These are phyloP conservation scores for Xylaria palmicola DNA, from an alignment of 495 filamentous ascomycete species.

Conservation along the genomic window DNA sequence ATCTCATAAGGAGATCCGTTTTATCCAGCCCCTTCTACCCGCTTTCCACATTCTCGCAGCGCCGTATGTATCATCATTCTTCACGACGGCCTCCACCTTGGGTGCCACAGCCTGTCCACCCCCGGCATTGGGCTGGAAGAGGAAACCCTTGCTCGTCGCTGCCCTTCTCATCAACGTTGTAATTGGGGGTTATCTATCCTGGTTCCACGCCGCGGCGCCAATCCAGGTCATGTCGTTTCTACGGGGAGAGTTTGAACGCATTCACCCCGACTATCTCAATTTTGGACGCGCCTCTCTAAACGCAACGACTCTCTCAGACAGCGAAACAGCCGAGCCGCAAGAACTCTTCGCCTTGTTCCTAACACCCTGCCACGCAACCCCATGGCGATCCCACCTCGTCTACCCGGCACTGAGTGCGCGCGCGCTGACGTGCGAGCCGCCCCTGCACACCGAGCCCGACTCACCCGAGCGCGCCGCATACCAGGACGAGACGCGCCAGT, in stretches of 20 bases:
- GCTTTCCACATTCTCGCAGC: slow-evolving; percentile 79
- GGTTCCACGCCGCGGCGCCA: slow-evolving; percentile 76
- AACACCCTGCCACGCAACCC: slow-evolving; percentile 96
- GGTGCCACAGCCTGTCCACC: slow-evolving; percentile 12
- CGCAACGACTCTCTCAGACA: neutral
- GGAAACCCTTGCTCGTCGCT: slow-evolving; percentile 55
- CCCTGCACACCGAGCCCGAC: slow-evolving; percentile 57
- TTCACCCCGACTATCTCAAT: slow-evolving; percentile 39
- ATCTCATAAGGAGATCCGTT: slow-evolving; percentile 96
- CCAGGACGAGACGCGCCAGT: slow-evolving; percentile 85
- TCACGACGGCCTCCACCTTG: slow-evolving; percentile 39
- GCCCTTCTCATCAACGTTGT: slow-evolving; percentile 65
- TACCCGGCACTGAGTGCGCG: slow-evolving; percentile 73
- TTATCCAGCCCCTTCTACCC: slow-evolving; percentile 91
- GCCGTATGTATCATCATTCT: slow-evolving; percentile 63
- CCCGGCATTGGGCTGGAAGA: slow-evolving; percentile 34
- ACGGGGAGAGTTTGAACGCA: slow-evolving; percentile 63
- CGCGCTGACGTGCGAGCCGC: slow-evolving; percentile 90
- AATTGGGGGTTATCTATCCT: slow-evolving; percentile 71
- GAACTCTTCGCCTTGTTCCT: slow-evolving; percentile 77
- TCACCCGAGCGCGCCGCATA: slow-evolving; percentile 60
- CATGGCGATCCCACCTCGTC: slow-evolving; percentile 89
- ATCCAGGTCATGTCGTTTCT: slow-evolving; percentile 72
- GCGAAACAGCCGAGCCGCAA: slow-evolving; percentile 11
- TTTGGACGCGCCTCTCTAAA: slow-evolving; percentile 25